These are phyloP conservation scores for Candida tropicalis DNA, from an alignment of 1,139 yeast species.

Conservation along the genomic window DNA sequence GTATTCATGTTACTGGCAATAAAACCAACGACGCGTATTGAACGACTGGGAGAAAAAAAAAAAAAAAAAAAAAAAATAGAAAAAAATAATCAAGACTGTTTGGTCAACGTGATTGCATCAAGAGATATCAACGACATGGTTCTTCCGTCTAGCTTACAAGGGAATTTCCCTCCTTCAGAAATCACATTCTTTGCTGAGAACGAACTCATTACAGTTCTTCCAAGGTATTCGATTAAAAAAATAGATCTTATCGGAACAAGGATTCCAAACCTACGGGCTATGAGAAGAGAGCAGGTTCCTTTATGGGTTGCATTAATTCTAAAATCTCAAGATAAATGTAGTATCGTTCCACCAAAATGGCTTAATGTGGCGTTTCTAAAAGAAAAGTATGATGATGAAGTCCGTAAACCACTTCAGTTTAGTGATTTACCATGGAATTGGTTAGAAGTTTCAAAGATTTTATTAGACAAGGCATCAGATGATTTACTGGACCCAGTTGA, in stretches of 20 bases:
- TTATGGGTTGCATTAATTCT: slow-evolving; percentile 86
- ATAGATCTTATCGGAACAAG: slow-evolving; percentile 64
- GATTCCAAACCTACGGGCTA: slow-evolving; percentile 61
- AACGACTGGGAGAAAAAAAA: too few relatives aligned
- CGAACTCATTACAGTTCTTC: slow-evolving; percentile 69
- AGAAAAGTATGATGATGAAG: slow-evolving; percentile 68
- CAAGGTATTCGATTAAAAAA: slow-evolving; percentile 69
- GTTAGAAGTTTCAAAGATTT: slow-evolving; percentile 75
- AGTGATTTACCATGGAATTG: slow-evolving; percentile 83
- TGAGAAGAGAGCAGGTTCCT: slow-evolving; percentile 74
- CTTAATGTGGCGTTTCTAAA: slow-evolving; percentile 59
- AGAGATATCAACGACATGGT: slow-evolving; percentile 48
- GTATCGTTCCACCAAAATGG: slow-evolving; percentile 89
- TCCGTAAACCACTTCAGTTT: slow-evolving; percentile 57
- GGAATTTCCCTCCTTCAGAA: slow-evolving; percentile 74
- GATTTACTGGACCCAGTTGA: slow-evolving; percentile 72
- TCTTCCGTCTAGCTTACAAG: slow-evolving; percentile 57
- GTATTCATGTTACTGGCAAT: too few relatives aligned
- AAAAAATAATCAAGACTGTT: too few relatives aligned
- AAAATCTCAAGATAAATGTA: slow-evolving; percentile 84
- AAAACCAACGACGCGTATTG: too few relatives aligned
- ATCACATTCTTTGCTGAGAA: slow-evolving; percentile 85
- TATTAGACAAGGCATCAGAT: slow-evolving; percentile 70
- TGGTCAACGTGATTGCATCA: not conserved
- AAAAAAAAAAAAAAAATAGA: too few relatives aligned